Conservation (phyloP, 768 basidiomycete species). For the Suillus subalutaceus region DNA sequence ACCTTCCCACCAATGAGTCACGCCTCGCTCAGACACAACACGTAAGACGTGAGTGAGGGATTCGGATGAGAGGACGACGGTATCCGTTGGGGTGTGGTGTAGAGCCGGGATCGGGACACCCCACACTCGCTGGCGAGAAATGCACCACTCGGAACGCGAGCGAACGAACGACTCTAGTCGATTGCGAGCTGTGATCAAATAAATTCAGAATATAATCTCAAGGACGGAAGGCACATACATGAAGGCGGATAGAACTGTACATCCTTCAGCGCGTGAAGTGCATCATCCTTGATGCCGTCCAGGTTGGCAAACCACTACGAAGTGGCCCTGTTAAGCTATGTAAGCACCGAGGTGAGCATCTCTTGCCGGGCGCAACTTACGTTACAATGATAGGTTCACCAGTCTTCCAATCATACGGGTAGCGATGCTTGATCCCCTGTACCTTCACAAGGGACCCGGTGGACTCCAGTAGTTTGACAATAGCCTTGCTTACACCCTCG, state of each 20-base stretch:
- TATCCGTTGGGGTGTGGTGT: conserved; percentile 62
- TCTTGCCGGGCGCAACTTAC: conserved; percentile 44
- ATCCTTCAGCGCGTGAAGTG: conserved; percentile 64
- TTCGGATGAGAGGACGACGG: conserved; percentile 62
- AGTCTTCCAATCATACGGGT: conserved; percentile 98
- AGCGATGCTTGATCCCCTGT: conserved; percentile 79
- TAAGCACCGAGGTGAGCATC: conserved; percentile 1
- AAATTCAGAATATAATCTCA: conserved; percentile 1
- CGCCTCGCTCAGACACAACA: conserved; percentile 75
- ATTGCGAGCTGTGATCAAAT: conserved; percentile 61
- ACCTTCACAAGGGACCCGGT: conserved; percentile 60
- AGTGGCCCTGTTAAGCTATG: conserved; percentile 61
- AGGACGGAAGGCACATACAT: conserved; percentile 49
- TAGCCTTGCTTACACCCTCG: conserved; percentile 64
- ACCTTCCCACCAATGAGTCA: conserved; percentile 92
- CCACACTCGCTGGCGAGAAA: conserved; percentile 97
- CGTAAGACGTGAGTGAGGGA: conserved; percentile 76
- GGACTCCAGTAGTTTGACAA: conserved; percentile 64
- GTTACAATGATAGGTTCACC: conserved; percentile 89
- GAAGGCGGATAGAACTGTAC: conserved; percentile 77
- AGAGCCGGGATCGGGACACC: conserved; percentile 95
- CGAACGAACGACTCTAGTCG: conserved; percentile 87
- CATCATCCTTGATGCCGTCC: conserved; percentile 77
- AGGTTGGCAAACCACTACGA: conserved; percentile 98
- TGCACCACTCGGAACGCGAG: conserved; percentile 97